Base-by-base conservation (phyloP, 2,329 filamentous ascomycete species). In the Aureobasidium subglaciale region DNA sequence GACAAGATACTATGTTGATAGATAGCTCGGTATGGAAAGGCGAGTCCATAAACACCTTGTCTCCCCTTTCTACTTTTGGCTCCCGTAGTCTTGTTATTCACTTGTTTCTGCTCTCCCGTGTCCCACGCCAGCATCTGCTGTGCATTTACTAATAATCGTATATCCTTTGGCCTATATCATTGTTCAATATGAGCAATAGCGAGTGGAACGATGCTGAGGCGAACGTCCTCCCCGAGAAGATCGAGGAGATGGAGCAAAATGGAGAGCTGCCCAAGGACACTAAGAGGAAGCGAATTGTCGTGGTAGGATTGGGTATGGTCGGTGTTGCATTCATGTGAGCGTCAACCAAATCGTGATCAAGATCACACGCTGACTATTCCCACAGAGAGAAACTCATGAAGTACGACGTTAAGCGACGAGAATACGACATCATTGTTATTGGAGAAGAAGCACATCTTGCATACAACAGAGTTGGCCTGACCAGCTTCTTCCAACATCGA, bases 221-320 rank as follows among this genome's bases (percentile, higher is more conserved):
- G 38, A 76, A 75, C 35, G 65, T 67, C 50, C 63, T 76, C 15
- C 73, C 74, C 8, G 70, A 74, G 56, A 75, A 70, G 64, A 68
- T 75, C 35, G 68, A 70, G 37, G 59, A 70, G 58, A 35, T 71
- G 61, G 62, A 65, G 35, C 57, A 58, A 32, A 63, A 67, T 15
- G 63, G 63, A 20, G 68, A 72, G 46, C 63, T 71, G 13, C 65
- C 69, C 6, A 65, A 67, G 32, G 59, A 62, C 52, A 60, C 61
- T 30, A 61, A 72, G 58, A 74, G 82, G 59, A 89, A 88, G 69
- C 84, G 79, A 65, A 73, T 95, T 32, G 89, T 95, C 2, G 84
- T 95, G 34, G 88, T 95, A 35, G 90, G 90, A 9, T 72, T 96
- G 71, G 90, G 90, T 2, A 96, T 96, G 91, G 90, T 96, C 41